Evolutionary conservation across 164 flowering plant species (phyloP).

Genomic region (Vitis amurensis): DNA sequence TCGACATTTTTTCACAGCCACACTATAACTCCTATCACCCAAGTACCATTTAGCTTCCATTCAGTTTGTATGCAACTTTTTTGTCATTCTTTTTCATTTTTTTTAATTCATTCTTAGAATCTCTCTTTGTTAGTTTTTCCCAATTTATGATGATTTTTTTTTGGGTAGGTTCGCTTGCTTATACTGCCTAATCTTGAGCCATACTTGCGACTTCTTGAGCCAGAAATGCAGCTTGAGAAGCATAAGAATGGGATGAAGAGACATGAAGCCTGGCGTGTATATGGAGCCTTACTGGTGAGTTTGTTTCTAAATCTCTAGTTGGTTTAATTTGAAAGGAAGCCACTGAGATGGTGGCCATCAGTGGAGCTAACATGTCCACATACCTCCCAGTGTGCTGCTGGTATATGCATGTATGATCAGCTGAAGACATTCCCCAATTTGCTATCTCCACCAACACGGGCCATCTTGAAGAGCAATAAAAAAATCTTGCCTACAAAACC

Average conservation of each 20-base stretch:
- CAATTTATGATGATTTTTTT: not conserved
- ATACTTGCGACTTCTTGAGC: constrained; percentile 73
- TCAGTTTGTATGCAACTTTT: not conserved
- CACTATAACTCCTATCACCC: not conserved
- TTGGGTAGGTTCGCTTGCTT: constrained; percentile 68
- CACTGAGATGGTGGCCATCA: too few relatives aligned
- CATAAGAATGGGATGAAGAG: constrained; percentile 85
- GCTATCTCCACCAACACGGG: constrained; percentile 49
- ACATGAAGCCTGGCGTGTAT: constrained; percentile 93
- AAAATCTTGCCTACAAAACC: constrained; percentile 41
- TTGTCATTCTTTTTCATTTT: not conserved
- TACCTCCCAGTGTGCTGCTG: constrained; percentile 73
- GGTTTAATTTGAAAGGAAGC: too few relatives aligned
- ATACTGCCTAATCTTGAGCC: constrained; percentile 91
- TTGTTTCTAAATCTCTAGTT: not conserved
- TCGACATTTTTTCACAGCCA: not conserved
- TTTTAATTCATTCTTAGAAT: not conserved
- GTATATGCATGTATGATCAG: constrained; percentile 66
- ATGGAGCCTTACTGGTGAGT: constrained; percentile 86
- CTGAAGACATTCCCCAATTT: constrained; percentile 58
- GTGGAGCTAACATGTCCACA: constrained; percentile 15
- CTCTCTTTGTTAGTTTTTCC: not conserved
- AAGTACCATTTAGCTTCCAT: not conserved
- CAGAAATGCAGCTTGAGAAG: constrained; percentile 79
- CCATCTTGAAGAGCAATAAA: constrained; percentile 46